Evolutionary conservation across 441 rosid genomes (phyloP).

Genomic region (Populus hybrid): DNA sequence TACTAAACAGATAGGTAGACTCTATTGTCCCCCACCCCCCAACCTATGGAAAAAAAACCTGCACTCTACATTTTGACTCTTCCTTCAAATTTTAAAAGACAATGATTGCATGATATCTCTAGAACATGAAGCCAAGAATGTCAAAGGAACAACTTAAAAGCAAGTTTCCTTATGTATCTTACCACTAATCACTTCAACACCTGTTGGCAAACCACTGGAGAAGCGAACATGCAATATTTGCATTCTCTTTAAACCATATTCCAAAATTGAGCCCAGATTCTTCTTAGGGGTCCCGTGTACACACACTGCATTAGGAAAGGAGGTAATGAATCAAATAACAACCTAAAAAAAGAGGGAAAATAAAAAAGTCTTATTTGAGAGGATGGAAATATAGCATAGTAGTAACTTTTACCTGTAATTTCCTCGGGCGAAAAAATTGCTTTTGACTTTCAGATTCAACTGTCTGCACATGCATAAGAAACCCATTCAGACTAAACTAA

Average conservation of each 20-base stretch:
- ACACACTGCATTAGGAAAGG: constrained; percentile 43
- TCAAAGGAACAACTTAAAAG: neutral
- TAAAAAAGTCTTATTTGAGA: neutral
- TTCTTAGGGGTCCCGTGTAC: constrained; percentile 88
- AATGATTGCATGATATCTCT: neutral
- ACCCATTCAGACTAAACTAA: neutral
- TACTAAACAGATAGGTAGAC: neutral
- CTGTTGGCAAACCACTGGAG: constrained; percentile 77
- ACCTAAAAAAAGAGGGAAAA: neutral
- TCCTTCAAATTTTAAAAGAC: neutral
- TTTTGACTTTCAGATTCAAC: constrained; percentile 67
- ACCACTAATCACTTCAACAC: constrained; percentile 87
- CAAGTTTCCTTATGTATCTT: constrained; percentile 12
- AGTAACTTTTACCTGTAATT: constrained; percentile 40
- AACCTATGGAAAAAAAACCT: neutral
- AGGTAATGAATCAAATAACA: neutral
- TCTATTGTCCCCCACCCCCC: too few species aligned
- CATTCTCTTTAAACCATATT: constrained; percentile 77
- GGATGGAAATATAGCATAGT: constrained; percentile 3
- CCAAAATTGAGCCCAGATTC: constrained; percentile 66
- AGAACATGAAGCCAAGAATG: neutral
- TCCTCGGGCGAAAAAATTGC: constrained; percentile 74
- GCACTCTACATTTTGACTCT: too few species aligned
- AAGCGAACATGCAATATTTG: constrained; percentile 82
- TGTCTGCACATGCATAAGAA: constrained; percentile 36